Evolutionary conservation across 371 early-diverging fungal genomes (phyloP).

Genomic region (Lichtheimia hyalospora): DNA sequence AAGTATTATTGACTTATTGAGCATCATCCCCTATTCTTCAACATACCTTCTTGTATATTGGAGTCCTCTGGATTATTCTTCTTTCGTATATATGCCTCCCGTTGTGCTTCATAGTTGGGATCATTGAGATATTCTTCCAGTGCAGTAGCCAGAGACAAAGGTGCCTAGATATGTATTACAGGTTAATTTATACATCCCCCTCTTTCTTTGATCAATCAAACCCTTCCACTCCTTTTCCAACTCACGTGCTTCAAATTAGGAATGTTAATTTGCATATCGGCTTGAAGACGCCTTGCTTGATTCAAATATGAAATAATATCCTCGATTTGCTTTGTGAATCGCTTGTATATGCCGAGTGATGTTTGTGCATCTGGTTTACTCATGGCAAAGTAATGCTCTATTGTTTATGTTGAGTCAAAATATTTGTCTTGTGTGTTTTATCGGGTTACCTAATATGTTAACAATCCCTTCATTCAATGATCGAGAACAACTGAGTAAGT

Average conservation of each 20-base stretch:
- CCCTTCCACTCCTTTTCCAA: neutral
- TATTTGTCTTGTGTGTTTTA: neutral
- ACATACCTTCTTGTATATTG: neutral
- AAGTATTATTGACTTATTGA: too few relatives aligned
- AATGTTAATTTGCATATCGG: slow-evolving; percentile 73
- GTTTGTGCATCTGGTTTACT: slow-evolving; percentile 72
- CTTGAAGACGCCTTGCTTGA: slow-evolving; percentile 70
- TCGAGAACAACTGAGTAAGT: slow-evolving; percentile 84
- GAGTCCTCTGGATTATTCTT: slow-evolving; percentile 23
- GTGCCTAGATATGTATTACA: slow-evolving; percentile 56
- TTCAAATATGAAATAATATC: slow-evolving; percentile 79
- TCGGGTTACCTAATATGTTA: slow-evolving; percentile 72
- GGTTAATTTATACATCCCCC: neutral
- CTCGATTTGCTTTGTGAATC: slow-evolving; percentile 84
- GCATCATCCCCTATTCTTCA: neutral
- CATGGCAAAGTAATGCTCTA: slow-evolving; percentile 89
- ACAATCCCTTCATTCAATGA: slow-evolving; percentile 91
- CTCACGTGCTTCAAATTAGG: slow-evolving; percentile 84
- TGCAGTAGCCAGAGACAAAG: slow-evolving; percentile 80
- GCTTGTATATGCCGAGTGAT: slow-evolving; percentile 87
- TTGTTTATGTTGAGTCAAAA: neutral
- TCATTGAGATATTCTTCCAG: slow-evolving; percentile 86
- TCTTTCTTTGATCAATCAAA: neutral
- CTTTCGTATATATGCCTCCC: slow-evolving; percentile 33
- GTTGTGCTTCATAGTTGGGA: slow-evolving; percentile 65